These are phyloP conservation scores for Salicornia ramosissima DNA, from an alignment of 148 eudicot genomes.

Conservation along the genomic window DNA sequence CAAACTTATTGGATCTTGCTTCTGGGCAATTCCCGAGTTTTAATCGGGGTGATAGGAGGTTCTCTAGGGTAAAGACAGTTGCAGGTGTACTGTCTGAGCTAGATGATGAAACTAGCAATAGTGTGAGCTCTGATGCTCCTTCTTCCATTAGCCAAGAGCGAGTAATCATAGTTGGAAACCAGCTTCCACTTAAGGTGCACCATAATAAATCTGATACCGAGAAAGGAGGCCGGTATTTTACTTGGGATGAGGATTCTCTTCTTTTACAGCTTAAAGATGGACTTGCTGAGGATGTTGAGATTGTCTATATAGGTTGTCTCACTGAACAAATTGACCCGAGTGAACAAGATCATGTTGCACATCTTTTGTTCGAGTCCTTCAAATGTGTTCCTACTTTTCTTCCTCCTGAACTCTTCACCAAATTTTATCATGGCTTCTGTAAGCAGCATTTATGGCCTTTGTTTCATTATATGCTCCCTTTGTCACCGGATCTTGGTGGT, in stretches of 20 bases:
- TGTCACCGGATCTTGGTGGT: constrained; percentile 79
- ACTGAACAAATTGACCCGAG: constrained; percentile 53
- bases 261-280: constrained; percentile 82
- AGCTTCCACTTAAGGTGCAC: constrained; percentile 66
- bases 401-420: constrained; percentile 62
- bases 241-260: constrained; percentile 88
- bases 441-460: constrained; percentile 86
- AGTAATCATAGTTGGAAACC: constrained; percentile 77
- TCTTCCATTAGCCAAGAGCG: constrained; percentile 61
- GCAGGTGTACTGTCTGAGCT: constrained; percentile 61
- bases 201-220: constrained; percentile 36
- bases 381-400: constrained; percentile 82
- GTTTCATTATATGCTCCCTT: constrained; percentile 89
- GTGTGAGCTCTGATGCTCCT: constrained; percentile 61
- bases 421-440: constrained; percentile 81
- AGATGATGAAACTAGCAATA: constrained; percentile 58
- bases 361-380: constrained; percentile 60
- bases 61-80: constrained; percentile 65
- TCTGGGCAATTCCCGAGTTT: constrained; percentile 48
- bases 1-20: constrained; percentile 67
- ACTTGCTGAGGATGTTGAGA: constrained; percentile 65
- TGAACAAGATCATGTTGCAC: constrained; percentile 77
- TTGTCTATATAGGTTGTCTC: constrained; percentile 66
- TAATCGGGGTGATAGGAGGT: constrained; percentile 47
- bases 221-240: constrained; percentile 51